These are phyloP conservation scores for Somion occarium DNA, from an alignment of 1,284 basidiomycete species.

Conservation along the genomic window DNA sequence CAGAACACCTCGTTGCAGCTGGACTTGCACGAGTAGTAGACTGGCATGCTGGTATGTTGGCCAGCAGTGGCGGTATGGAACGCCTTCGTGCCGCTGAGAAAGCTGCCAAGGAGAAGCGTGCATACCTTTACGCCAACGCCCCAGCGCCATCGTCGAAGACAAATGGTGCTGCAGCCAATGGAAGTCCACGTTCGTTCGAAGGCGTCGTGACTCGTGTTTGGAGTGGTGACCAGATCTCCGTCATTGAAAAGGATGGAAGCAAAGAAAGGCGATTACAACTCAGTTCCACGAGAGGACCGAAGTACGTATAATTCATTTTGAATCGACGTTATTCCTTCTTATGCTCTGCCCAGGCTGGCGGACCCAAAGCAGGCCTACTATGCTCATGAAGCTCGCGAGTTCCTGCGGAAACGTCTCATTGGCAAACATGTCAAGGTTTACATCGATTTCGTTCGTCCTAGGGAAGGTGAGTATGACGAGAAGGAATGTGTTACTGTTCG, in stretches of 20 bases:
- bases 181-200: slow-evolving; percentile 63
- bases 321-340: too few relatives aligned
- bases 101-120: slow-evolving; percentile 77
- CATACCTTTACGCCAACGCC: slow-evolving; percentile 72
- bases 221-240: slow-evolving; percentile 88
- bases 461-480: slow-evolving; percentile 91
- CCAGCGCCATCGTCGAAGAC: slow-evolving; percentile 37
- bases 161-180: slow-evolving; percentile 40
- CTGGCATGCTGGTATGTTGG: slow-evolving; percentile 97
- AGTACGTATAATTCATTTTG: slow-evolving; percentile 41
- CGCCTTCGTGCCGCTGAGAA: slow-evolving; percentile 83
- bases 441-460: slow-evolving; percentile 88
- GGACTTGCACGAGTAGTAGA: slow-evolving; percentile 93
- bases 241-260: slow-evolving; percentile 67
- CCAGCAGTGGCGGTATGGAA: slow-evolving; percentile 78
- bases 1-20: slow-evolving; percentile 80
- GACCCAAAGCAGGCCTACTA: slow-evolving; percentile 89
- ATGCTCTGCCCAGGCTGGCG: slow-evolving; percentile 48
- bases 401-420: slow-evolving; percentile 86
- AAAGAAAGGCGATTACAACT: slow-evolving; percentile 86
- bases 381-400: slow-evolving; percentile 89
- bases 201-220: slow-evolving; percentile 85
- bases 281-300: slow-evolving; percentile 86
- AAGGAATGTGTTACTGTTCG: slow-evolving; percentile 87
- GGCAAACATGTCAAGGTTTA: slow-evolving; percentile 85